phyloP scores from a whole-genome alignment of 129 eudicot species.

The Gnaphalium uliginosum region DNA sequence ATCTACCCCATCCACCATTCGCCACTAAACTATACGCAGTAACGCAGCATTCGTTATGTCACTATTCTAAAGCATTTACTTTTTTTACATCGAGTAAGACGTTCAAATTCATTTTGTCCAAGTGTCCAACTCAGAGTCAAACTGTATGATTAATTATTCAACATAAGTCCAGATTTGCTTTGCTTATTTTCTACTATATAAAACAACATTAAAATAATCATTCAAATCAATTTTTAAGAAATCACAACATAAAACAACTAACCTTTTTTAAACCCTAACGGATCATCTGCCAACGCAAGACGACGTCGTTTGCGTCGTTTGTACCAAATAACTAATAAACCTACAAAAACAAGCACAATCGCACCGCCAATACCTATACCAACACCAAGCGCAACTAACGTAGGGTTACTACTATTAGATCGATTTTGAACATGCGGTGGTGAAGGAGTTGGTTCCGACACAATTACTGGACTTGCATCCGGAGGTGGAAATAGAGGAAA shows the following conservation, averaged over 20 bases:
- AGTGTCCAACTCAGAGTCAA: background rate
- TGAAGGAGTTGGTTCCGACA: constrained; percentile 28
- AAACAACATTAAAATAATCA: background rate
- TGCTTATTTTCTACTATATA: background rate
- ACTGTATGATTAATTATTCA: background rate
- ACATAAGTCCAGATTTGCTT: constrained; percentile 12
- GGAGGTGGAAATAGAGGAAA: constrained; percentile 38
- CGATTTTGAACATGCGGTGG: constrained; percentile 21
- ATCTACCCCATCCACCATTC: constrained; percentile 13
- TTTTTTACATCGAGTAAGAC: background rate
- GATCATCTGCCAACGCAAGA: constrained; percentile 25
- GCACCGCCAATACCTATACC: constrained; percentile 82
- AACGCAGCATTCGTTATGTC: too few relatives aligned
- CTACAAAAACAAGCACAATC: constrained; percentile 58
- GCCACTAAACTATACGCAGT: background rate
- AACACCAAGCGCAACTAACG: constrained; percentile 64
- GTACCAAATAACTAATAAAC: constrained; percentile 52
- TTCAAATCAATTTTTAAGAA: background rate
- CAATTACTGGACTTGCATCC: background rate
- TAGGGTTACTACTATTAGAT: constrained; percentile 25
- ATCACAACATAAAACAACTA: background rate
- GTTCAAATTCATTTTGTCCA: constrained; percentile 8
- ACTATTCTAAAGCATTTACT: too few relatives aligned
- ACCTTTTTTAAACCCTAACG: constrained; percentile 43
- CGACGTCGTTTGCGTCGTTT: constrained; percentile 50